A percentile compares a stretch with the other conserved stretches of the same genome.
Evolutionary conservation across 345 rosid genomes (phyloP).

Genomic region (Arabidopsis arenosa): DNA sequence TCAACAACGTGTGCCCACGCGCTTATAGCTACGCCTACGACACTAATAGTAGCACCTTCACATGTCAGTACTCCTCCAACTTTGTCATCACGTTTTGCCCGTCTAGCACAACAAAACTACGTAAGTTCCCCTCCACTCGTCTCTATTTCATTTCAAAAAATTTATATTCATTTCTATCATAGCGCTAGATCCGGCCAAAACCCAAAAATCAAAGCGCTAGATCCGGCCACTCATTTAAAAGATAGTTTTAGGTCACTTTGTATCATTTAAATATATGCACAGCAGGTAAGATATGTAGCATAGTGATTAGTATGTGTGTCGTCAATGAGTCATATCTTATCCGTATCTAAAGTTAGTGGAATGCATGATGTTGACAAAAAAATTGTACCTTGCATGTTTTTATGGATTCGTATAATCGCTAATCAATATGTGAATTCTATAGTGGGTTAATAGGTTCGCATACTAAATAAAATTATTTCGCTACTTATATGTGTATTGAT

Average conservation of each 20-base stretch:
- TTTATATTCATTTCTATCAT: background rate
- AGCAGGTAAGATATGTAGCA: too few species aligned
- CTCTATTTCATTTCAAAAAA: background rate
- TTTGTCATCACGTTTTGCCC: slow-evolving; percentile 46
- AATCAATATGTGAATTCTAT: background rate
- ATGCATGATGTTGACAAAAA: too few species aligned
- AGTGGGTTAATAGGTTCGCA: background rate
- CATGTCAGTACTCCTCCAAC: slow-evolving; percentile 47
- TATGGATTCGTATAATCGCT: background rate
- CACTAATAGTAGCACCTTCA: slow-evolving; percentile 48
- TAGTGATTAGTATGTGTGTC: too few species aligned
- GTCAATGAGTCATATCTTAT: too few species aligned
- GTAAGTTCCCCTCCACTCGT: background rate
- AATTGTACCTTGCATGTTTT: slow-evolving; percentile 3
- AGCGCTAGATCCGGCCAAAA: too few species aligned
- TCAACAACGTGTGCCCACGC: slow-evolving; percentile 57
- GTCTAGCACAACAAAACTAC: background rate
- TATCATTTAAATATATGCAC: too few species aligned
- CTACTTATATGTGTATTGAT: background rate
- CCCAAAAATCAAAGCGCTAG: too few species aligned
- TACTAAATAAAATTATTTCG: background rate
- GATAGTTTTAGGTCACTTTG: too few species aligned
- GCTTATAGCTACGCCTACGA: slow-evolving; percentile 78
- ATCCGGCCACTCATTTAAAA: too few species aligned
- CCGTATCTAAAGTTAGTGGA: too few species aligned